phyloP scores from a whole-genome alignment of 176 grass and related monocot species.

The Oryza rufipogon region DNA sequence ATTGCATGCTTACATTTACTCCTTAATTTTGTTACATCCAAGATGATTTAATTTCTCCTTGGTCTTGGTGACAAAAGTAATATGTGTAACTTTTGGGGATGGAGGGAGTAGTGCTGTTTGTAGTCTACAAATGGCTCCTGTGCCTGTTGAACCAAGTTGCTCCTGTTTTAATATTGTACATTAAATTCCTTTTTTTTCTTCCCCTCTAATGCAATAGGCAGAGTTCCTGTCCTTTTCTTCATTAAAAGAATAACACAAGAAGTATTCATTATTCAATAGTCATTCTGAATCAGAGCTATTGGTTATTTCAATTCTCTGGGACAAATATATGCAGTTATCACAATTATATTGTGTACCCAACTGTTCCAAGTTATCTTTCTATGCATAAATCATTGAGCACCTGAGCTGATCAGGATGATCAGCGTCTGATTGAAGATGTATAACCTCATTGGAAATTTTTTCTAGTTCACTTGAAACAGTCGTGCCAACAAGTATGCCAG shows the following conservation, averaged over 20 bases:
- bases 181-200: background rate
- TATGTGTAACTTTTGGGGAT: too few relatives aligned
- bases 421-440: background rate
- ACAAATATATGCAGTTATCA: background rate
- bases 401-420: constrained; percentile 10
- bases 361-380: background rate
- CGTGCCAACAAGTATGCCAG: background rate
- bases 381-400: background rate
- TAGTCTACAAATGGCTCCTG: background rate
- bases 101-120: background rate
- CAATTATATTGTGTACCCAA: background rate
- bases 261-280: background rate
- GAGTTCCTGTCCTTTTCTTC: background rate
- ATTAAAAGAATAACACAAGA: background rate
- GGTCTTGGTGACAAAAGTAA: too few relatives aligned
- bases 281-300: background rate
- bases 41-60: too few relatives aligned
- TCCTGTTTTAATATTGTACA: background rate
- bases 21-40: too few relatives aligned
- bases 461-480: background rate
- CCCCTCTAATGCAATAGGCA: background rate
- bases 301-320: background rate
- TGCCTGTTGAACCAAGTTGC: background rate
- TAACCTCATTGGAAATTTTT: background rate
- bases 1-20: too few relatives aligned